Evolutionary conservation across 441 rosid species (phyloP), one percentile per base, ranked within the genome.

Genomic region (Pelargonium exstipulatum): DNA sequence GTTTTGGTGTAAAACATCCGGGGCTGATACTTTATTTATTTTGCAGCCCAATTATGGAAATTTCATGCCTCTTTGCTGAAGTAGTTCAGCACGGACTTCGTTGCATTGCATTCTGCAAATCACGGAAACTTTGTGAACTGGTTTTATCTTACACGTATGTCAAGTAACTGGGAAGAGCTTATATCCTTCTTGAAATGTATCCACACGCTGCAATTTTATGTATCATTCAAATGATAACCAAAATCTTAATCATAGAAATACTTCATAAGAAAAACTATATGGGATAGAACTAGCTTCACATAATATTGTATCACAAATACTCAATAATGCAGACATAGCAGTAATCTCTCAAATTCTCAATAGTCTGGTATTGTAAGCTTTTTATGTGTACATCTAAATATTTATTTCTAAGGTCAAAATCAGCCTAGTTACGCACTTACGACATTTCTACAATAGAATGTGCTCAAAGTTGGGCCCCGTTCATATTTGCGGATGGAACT

Each of bases 61-160:
- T 90, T 67, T 79, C 99, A 40, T 74, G 76, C 82, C 91, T 94
- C 72, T 88, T 94, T 37, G 94, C 96, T 5, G 99, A 94, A 86
- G 90, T 94, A 95, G 85, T 94, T 80, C 96, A 90, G 79, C 99
- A 94, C 81, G 97, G 95, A 71, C 87, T 91, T 72, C 96, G 94
- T 24, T 91, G 99, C 84, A 91, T 94, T 83, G 87, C 96, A 58
- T 94, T 94, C 63, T 94, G 99, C 72, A 82, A 78, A 68, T 91
- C 99, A 26, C 96, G 99, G 73, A 94, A 88, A 85, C 90, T 91
- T 62, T 91, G 94, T 64, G 97, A 94, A 80, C 88, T 94, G 78
- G 92, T 94, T 73, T 75, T 94, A 64, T 85, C 84, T 74, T 83
- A 83, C 73, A 87, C 94, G 99, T 94, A 90, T 64, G 96, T 82